Percentiles rank a stretch among this genome's conserved stretches.
Evolutionary conservation across 371 early-diverging fungal species (phyloP).

Genomic region (Mortierella polycephala): DNA sequence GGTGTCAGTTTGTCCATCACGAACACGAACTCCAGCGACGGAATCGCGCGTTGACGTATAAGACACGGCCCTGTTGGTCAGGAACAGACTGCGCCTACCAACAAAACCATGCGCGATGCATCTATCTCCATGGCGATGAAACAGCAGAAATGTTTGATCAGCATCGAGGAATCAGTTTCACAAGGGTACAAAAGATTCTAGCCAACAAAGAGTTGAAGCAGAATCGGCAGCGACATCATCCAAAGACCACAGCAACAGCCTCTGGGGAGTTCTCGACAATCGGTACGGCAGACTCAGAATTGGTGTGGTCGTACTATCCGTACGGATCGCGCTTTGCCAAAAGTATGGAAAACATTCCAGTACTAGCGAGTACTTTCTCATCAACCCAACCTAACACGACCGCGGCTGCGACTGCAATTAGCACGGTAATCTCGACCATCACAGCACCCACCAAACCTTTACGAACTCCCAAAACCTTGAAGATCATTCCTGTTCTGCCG

Average conservation of each 20-base stretch:
- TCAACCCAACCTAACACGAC: no score
- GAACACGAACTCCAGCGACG: slow-evolving; percentile 21
- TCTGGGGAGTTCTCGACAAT: neutral
- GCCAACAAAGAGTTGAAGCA: slow-evolving; percentile 16
- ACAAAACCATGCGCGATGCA: slow-evolving; percentile 29
- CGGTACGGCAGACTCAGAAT: neutral
- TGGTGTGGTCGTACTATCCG: no score
- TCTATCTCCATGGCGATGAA: slow-evolving; percentile 33
- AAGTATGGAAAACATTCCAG: no score
- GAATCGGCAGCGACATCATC: slow-evolving; percentile 1
- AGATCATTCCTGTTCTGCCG: no score
- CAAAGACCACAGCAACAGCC: neutral
- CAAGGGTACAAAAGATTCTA: slow-evolving; percentile 22
- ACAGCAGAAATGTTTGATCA: slow-evolving; percentile 39
- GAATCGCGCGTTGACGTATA: slow-evolving; percentile 25
- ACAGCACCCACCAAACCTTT: no score
- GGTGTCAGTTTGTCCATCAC: slow-evolving; percentile 35
- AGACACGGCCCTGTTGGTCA: slow-evolving; percentile 26
- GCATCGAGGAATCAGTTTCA: slow-evolving; percentile 26
- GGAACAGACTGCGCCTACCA: slow-evolving; percentile 21
- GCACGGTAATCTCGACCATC: no score
- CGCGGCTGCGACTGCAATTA: no score
- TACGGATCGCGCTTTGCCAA: no score
- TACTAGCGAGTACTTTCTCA: no score
- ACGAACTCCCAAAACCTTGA: no score